Conservation (phyloP, 306 rosid genomes). For the Fagus sylvatica region DNA sequence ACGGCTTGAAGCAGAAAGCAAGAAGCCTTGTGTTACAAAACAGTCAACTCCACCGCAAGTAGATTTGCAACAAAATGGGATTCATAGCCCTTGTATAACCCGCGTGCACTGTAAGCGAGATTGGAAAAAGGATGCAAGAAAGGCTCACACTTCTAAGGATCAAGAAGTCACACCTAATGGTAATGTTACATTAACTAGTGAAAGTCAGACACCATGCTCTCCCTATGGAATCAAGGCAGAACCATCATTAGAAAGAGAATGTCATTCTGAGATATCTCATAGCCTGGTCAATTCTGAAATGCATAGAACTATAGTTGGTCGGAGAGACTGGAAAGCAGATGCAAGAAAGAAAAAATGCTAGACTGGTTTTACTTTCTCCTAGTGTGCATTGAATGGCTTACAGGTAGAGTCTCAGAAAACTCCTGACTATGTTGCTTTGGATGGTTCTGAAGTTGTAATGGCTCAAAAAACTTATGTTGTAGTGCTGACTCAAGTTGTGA, state of each 20-base stretch:
- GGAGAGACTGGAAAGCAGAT: slow-evolving; percentile 94
- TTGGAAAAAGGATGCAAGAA: slow-evolving; percentile 93
- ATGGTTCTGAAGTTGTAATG: background rate
- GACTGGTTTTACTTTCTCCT: slow-evolving; percentile 15
- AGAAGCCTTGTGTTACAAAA: slow-evolving; percentile 34
- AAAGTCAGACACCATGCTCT: slow-evolving; percentile 32
- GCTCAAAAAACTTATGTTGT: background rate
- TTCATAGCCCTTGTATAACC: slow-evolving; percentile 33
- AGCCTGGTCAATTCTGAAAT: slow-evolving; percentile 30
- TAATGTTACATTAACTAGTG: slow-evolving; percentile 28
- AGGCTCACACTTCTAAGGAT: slow-evolving; percentile 40
- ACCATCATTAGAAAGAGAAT: slow-evolving; percentile 25
- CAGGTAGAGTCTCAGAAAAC: slow-evolving; percentile 26
- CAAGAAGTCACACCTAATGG: slow-evolving; percentile 40
- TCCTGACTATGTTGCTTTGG: slow-evolving; percentile 7
- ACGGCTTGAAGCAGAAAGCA: slow-evolving; percentile 71
- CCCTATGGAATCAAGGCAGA: slow-evolving; percentile 38
- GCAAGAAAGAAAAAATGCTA: slow-evolving; percentile 74
- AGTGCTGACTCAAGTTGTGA: background rate
- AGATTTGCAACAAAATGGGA: slow-evolving; percentile 36
- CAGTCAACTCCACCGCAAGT: slow-evolving; percentile 33
- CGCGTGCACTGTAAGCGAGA: slow-evolving; percentile 59
- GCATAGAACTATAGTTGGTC: slow-evolving; percentile 40
- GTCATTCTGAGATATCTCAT: slow-evolving; percentile 32
- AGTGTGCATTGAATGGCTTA: slow-evolving; percentile 26